These are phyloP conservation scores for Fusarium torulosum DNA, from an alignment of 2,329 filamentous ascomycete species.

Conservation along the genomic window DNA sequence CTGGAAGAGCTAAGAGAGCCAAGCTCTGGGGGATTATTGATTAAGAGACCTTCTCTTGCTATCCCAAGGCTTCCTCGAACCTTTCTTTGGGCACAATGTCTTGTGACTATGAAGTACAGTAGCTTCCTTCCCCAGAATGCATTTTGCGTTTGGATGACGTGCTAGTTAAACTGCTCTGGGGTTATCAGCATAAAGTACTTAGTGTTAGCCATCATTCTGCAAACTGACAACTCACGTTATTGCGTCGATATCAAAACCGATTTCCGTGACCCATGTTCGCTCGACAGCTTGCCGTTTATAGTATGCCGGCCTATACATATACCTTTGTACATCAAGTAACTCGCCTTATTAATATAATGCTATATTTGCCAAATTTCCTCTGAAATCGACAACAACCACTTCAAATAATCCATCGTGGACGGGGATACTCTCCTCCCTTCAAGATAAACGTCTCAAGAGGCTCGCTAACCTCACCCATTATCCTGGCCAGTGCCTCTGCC, in stretches of 20 bases:
- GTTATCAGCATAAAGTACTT: background rate
- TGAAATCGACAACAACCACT: background rate
- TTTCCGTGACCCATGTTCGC: background rate
- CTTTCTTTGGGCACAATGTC: background rate
- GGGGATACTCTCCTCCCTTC: constrained; percentile 37
- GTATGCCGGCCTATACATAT: too few species aligned
- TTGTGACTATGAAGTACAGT: background rate
- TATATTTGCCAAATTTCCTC: too few species aligned
- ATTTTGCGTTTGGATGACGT: background rate
- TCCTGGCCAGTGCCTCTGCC: background rate
- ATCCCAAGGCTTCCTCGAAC: constrained; percentile 3
- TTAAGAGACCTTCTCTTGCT: background rate
- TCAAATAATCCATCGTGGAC: constrained; percentile 21
- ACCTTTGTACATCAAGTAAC: background rate
- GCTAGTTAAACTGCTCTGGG: background rate
- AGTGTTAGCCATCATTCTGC: background rate
- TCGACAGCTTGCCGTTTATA: too few species aligned
- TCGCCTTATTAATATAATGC: background rate
- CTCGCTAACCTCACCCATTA: constrained; percentile 7
- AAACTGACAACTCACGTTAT: background rate
- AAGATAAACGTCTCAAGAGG: constrained; percentile 36
- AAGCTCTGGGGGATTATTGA: background rate
- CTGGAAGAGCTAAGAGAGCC: background rate
- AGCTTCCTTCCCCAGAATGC: background rate
- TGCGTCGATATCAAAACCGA: background rate